phyloP scores from a whole-genome alignment of 805 yeast genomes.

The Yarrowia sp. region DNA sequence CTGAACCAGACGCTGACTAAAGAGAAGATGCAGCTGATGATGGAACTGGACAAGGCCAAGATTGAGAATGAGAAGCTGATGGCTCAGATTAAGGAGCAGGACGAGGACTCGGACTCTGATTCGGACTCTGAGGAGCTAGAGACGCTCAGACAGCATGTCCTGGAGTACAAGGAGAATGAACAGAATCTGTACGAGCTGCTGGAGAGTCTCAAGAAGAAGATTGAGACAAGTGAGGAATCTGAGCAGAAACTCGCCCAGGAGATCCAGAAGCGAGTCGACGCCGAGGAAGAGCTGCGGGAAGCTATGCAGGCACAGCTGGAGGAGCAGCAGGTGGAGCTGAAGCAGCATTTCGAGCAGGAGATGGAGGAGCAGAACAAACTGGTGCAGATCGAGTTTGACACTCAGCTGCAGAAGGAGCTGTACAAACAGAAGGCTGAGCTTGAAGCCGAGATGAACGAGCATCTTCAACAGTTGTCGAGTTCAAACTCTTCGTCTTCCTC shows the following conservation, averaged over 20 bases:
- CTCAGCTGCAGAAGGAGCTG: constrained; percentile 22
- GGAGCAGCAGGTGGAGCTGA: constrained; percentile 16
- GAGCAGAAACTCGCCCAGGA: background rate
- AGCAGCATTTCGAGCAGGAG: constrained; percentile 17
- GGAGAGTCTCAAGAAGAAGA: background rate
- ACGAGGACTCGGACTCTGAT: background rate
- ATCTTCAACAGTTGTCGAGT: constrained; percentile 15
- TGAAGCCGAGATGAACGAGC: constrained; percentile 24
- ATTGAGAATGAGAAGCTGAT: constrained; percentile 5
- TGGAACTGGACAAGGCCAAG: constrained; percentile 8
- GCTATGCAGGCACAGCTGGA: constrained; percentile 14
- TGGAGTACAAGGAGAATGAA: constrained; percentile 26
- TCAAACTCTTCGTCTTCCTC: background rate
- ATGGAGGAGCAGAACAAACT: constrained; percentile 28
- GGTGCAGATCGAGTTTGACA: constrained; percentile 22
- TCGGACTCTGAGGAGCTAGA: constrained; percentile 23
- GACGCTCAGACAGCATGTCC: background rate
- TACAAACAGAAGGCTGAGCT: constrained; percentile 4
- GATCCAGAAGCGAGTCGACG: background rate
- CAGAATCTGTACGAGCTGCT: background rate
- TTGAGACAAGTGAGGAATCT: background rate
- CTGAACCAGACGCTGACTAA: constrained; percentile 16
- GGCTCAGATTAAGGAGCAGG: constrained; percentile 9
- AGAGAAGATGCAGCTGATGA: constrained; percentile 31
- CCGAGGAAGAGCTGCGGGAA: constrained; percentile 23